Evolutionary conservation across 2,329 filamentous ascomycete species (phyloP).

Genomic region (Alternaria consortialis): DNA sequence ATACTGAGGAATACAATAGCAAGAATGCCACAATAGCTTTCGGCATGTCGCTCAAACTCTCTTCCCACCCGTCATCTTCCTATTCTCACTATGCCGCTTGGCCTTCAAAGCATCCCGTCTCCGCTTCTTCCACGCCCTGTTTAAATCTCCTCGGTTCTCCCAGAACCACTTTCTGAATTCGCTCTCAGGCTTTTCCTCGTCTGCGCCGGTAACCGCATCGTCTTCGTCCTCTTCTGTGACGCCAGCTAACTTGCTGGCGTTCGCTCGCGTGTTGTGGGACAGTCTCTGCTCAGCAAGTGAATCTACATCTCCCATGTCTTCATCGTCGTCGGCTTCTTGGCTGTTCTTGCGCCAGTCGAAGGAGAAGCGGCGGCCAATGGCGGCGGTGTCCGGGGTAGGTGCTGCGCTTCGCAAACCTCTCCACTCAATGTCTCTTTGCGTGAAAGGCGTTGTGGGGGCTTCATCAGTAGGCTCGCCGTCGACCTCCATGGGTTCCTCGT

Average conservation of each 20-base stretch:
- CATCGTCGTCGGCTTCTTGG: conserved; percentile 57
- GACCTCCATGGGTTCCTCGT: conserved; percentile 53
- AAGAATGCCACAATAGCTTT: neutral
- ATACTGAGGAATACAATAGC: neutral
- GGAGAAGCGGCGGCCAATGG: conserved; percentile 71
- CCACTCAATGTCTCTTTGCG: conserved; percentile 78
- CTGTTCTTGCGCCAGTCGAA: conserved; percentile 56
- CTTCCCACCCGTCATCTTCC: conserved; percentile 51
- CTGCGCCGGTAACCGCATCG: conserved; percentile 20
- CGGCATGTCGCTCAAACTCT: neutral
- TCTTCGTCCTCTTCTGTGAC: conserved; percentile 41
- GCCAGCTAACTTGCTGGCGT: conserved; percentile 31
- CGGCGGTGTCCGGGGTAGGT: conserved; percentile 92
- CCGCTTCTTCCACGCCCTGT: conserved; percentile 63
- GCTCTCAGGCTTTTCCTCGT: conserved; percentile 57
- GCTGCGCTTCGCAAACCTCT: conserved; percentile 85
- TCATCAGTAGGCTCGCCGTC: conserved; percentile 49
- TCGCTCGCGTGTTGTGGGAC: conserved; percentile 43
- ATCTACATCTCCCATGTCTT: conserved; percentile 45
- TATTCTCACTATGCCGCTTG: conserved; percentile 67
- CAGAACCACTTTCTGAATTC: conserved; percentile 71
- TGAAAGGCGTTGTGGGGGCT: conserved; percentile 81
- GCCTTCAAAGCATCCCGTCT: conserved; percentile 68
- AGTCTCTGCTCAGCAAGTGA: conserved; percentile 35
- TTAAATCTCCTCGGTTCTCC: conserved; percentile 59